These are phyloP conservation scores for Ceratobasidium sp. DNA, from an alignment of 1,284 basidiomycete genomes.

Conservation along the genomic window DNA sequence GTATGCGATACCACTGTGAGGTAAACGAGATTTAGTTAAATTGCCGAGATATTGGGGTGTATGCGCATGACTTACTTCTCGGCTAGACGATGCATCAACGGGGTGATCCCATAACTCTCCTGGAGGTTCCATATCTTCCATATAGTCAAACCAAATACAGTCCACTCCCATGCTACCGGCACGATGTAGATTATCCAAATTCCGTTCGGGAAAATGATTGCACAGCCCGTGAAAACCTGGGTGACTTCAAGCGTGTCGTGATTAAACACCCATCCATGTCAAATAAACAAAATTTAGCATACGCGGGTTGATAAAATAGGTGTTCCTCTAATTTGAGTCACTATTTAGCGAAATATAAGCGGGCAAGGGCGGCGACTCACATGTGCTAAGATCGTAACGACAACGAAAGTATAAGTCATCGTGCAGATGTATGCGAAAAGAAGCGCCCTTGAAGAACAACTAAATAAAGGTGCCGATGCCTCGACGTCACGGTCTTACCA, in stretches of 20 bases:
- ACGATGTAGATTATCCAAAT: conserved; percentile 25
- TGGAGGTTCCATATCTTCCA: conserved; percentile 16
- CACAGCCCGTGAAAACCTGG: conserved; percentile 18
- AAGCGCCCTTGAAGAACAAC: background rate
- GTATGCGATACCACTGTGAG: background rate
- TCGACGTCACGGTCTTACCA: too few species aligned
- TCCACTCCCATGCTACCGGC: conserved; percentile 1
- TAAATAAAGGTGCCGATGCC: too few species aligned
- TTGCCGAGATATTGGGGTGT: background rate
- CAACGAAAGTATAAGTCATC: background rate
- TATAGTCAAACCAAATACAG: background rate
- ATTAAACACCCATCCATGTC: too few species aligned
- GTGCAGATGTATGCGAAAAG: background rate
- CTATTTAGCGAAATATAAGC: background rate
- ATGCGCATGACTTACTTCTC: conserved; percentile 2
- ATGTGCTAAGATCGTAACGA: background rate
- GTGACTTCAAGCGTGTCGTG: background rate
- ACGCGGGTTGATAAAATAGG: conserved; percentile 16
- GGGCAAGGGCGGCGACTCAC: background rate
- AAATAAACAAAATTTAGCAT: background rate
- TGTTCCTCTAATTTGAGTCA: background rate
- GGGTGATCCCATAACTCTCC: conserved; percentile 16
- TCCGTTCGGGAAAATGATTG: background rate
- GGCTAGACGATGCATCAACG: conserved; percentile 6
- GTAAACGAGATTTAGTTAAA: background rate